These are phyloP conservation scores for Henningerozyma blattae DNA, from an alignment of 805 yeast species.

Conservation along the genomic window DNA sequence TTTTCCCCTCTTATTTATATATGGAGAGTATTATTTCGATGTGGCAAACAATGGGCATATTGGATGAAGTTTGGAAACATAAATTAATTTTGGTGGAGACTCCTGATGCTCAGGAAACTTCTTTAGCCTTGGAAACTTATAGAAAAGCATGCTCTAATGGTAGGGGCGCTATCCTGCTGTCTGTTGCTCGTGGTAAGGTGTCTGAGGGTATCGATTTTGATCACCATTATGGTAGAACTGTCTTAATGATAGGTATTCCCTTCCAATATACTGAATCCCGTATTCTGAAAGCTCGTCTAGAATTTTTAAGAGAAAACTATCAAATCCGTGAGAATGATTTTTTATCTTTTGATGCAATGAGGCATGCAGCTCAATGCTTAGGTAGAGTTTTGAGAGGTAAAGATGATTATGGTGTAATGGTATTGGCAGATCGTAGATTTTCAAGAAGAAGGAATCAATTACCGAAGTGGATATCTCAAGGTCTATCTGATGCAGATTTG, in stretches of 20 bases:
- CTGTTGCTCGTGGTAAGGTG: slow-evolving; percentile 98
- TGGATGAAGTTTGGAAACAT: slow-evolving; percentile 98
- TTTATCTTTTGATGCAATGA: slow-evolving; percentile 96
- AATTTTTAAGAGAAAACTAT: slow-evolving; percentile 83
- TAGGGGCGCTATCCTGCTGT: slow-evolving; percentile 87
- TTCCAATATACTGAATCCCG: slow-evolving; percentile 98
- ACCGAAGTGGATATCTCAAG: slow-evolving; percentile 97
- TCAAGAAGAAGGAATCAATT: slow-evolving; percentile 74
- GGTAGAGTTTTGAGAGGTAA: slow-evolving; percentile 97
- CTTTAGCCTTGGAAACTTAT: slow-evolving; percentile 88
- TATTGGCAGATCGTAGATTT: slow-evolving; percentile 88
- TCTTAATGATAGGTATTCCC: slow-evolving; percentile 97
- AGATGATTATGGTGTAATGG: slow-evolving; percentile 98
- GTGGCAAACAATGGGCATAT: slow-evolving; percentile 98
- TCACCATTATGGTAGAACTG: slow-evolving; percentile 96
- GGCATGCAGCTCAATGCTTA: slow-evolving; percentile 98
- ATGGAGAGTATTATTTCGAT: slow-evolving; percentile 97
- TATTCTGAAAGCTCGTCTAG: slow-evolving; percentile 87
- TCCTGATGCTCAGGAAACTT: slow-evolving; percentile 98
- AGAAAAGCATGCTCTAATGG: slow-evolving; percentile 96
- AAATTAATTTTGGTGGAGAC: slow-evolving; percentile 92
- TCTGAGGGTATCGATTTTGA: slow-evolving; percentile 99
- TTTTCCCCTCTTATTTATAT: slow-evolving; percentile 91
- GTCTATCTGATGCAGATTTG: slow-evolving; percentile 78
- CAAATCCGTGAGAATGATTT: slow-evolving; percentile 92